A percentile compares a stretch with the other conserved stretches of the same genome.
Evolutionary conservation across 257 asterid genomes (phyloP).

Genomic region (Ajuga chamaepitys): DNA sequence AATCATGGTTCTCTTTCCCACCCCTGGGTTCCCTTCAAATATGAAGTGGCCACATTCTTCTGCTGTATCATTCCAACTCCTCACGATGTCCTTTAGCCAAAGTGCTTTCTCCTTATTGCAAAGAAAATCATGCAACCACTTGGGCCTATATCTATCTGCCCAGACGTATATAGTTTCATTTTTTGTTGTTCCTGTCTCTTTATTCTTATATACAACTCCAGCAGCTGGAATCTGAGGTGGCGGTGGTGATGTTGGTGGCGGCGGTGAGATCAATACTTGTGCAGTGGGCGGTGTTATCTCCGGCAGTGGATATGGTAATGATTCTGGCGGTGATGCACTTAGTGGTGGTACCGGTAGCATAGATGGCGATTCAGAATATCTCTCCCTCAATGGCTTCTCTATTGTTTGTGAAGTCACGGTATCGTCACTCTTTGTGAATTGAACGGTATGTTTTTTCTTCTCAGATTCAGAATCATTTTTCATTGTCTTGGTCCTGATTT

Average conservation of each 20-base stretch:
- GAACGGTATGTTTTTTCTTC: constrained; percentile 15
- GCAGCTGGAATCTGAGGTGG: constrained; percentile 6
- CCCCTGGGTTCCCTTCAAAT: constrained; percentile 78
- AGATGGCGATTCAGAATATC: constrained; percentile 31
- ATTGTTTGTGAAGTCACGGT: constrained; percentile 3
- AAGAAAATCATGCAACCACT: constrained; percentile 43
- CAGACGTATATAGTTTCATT: constrained; percentile 30
- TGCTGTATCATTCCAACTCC: constrained; percentile 23
- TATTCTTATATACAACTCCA: constrained; percentile 2
- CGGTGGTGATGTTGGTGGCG: constrained; percentile 14
- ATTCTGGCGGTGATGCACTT: constrained; percentile 13
- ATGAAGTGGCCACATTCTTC: constrained; percentile 47
- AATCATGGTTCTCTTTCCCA: constrained; percentile 85
- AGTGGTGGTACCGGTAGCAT: constrained; percentile 18
- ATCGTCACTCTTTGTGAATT: constrained; percentile 11
- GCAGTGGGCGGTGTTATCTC: constrained; percentile 3
- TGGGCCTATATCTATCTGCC: constrained; percentile 67
- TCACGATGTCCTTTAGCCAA: constrained; percentile 34
- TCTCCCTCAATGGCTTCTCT: constrained; percentile 91
- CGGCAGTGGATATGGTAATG: constrained; percentile 25
- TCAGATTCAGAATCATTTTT: constrained; percentile 18
- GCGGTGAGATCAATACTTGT: neutral
- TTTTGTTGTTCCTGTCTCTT: constrained; percentile 8
- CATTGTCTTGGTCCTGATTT: constrained; percentile 16
- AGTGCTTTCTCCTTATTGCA: constrained; percentile 56